These are phyloP conservation scores for Pyrenophora teres DNA, from an alignment of 2,329 filamentous ascomycete species.

Conservation along the genomic window DNA sequence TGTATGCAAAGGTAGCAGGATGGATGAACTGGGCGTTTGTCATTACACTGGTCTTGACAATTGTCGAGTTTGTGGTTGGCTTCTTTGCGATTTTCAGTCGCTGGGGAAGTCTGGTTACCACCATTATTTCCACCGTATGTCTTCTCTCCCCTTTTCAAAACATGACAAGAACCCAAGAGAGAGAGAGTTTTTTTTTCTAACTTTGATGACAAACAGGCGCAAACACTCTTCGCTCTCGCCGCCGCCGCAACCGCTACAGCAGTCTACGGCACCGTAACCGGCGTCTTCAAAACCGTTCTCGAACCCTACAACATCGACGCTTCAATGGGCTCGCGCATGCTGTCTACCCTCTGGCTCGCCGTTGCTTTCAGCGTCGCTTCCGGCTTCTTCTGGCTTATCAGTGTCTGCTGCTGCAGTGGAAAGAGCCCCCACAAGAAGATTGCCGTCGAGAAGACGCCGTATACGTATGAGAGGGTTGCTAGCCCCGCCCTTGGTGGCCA, in stretches of 20 bases:
- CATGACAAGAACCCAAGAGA: background rate
- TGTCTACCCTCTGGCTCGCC: slow-evolving; percentile 77
- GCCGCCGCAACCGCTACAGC: slow-evolving; percentile 76
- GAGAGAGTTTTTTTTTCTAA: slow-evolving; percentile 10
- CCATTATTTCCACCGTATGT: slow-evolving; percentile 71
- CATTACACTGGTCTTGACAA: slow-evolving; percentile 71
- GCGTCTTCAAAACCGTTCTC: slow-evolving; percentile 68
- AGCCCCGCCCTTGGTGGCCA: slow-evolving; percentile 47
- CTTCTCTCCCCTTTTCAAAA: slow-evolving; percentile 34
- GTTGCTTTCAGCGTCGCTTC: slow-evolving; percentile 76
- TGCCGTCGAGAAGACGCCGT: slow-evolving; percentile 63
- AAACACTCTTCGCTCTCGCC: slow-evolving; percentile 63
- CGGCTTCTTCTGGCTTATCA: slow-evolving; percentile 88
- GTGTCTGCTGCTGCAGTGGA: slow-evolving; percentile 88
- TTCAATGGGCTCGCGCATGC: slow-evolving; percentile 69
- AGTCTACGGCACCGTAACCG: slow-evolving; percentile 71
- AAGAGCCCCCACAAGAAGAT: slow-evolving; percentile 55
- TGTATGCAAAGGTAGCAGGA: slow-evolving; percentile 74
- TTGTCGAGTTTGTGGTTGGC: slow-evolving; percentile 74
- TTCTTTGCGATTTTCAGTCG: slow-evolving; percentile 83
- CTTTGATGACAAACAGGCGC: slow-evolving; percentile 43
- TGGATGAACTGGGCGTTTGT: slow-evolving; percentile 86
- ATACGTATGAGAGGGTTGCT: slow-evolving; percentile 63
- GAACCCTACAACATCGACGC: slow-evolving; percentile 73
- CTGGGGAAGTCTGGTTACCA: slow-evolving; percentile 80